Conservation (phyloP, 345 rosid genomes). For the Isatis tinctoria region DNA sequence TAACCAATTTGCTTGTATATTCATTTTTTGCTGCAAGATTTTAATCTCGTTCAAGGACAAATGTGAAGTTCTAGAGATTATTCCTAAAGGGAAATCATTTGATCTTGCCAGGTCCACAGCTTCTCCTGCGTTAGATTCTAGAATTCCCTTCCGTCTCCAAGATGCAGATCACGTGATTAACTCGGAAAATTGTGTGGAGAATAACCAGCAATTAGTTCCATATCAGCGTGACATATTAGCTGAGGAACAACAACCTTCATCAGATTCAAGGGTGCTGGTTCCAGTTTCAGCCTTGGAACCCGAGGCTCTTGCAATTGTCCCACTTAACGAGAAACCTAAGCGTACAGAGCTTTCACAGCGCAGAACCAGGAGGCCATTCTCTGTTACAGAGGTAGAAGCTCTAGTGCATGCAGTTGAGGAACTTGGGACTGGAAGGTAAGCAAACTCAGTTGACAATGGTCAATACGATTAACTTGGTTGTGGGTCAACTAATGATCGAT, state of each 20-base stretch:
- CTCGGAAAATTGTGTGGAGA: constrained; percentile 34
- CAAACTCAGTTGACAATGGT: background rate
- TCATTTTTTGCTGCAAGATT: background rate
- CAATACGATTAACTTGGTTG: background rate
- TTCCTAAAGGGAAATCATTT: constrained; percentile 15
- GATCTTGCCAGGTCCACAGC: constrained; percentile 46
- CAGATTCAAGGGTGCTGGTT: constrained; percentile 64
- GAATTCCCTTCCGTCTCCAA: constrained; percentile 20
- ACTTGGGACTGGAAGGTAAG: constrained; percentile 93
- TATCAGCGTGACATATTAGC: constrained; percentile 39
- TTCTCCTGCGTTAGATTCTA: constrained; percentile 38
- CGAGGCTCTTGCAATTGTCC: constrained; percentile 59
- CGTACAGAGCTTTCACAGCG: constrained; percentile 83
- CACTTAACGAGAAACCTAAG: constrained; percentile 53
- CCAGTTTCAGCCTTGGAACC: constrained; percentile 41
- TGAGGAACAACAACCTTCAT: constrained; percentile 30
- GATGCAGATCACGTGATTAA: constrained; percentile 25
- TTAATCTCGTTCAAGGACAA: background rate
- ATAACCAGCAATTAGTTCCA: constrained; percentile 41
- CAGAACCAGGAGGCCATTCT: constrained; percentile 94
- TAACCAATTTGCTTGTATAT: constrained; percentile 8
- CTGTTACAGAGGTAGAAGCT: constrained; percentile 94
- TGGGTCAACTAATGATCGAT: constrained; percentile 4
- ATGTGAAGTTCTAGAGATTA: constrained; percentile 14
- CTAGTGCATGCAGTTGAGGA: constrained; percentile 87